Evolutionary conservation across 148 eudicot genomes (phyloP), one percentile per base, ranked within the genome.

Genomic region (Silene latifolia): DNA sequence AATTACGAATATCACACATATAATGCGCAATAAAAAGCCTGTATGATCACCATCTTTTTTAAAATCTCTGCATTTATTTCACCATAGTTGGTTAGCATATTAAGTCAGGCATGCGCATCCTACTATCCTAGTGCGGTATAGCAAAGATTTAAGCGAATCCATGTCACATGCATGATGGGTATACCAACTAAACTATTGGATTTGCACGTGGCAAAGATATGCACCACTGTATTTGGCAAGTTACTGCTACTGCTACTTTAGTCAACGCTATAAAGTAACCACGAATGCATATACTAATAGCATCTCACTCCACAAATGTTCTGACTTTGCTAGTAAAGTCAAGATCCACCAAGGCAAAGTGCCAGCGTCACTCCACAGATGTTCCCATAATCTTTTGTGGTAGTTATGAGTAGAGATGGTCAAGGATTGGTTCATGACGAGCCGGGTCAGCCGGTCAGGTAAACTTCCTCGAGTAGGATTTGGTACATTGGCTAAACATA

Each of bases 131-230:
- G 42, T 65, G 46, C 69, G 5, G 69, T 35, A 15, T 65, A 65
- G 69, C 51, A 35, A 35, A 17, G 14, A 29, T 27, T 15, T 19
- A 39, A n/a, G 1, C 19, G 69, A 39, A 35, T 66, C 48, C 35
- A 17, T 35, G 23, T 66, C n/a, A 66, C 69, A 66, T 66, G 69
- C 69, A 66, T 66, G 12, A 35, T 39, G 69, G 12, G 69, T 66
- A 35, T 64, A 66, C 42, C 69, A 35, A 66, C 69, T 66, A 35
- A 35, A 66, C 9, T 39, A 4, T 39, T 29, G 69, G 21, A 39
- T 18, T 35, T 66, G 48, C 69, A 35, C 44, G 48, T 29, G 69
- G 51, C 69, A 35, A 64, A 64, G 46, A 17, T 8, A 5, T 29
- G 42, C 10, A 63, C 15, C 39, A 11, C 42, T 25, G 39, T 12